Percentiles rank a stretch among this genome's conserved stretches.
Evolutionary conservation across 129 eudicot species (phyloP).

Genomic region (Flaveria sonorensis): DNA sequence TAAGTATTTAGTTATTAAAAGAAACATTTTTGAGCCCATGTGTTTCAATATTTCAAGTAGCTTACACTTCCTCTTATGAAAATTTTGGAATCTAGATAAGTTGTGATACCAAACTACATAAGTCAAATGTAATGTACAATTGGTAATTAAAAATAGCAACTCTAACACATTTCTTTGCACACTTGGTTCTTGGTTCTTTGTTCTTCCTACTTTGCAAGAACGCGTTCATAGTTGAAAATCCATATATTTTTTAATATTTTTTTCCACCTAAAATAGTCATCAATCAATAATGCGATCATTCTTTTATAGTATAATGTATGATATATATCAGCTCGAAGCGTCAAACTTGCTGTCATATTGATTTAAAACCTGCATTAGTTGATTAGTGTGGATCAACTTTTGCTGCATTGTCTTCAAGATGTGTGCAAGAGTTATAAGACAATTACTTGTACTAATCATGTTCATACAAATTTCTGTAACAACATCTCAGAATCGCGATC

Average conservation of each 20-base stretch:
- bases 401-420: conserved; percentile 14
- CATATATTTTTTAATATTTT: not conserved
- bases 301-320: not conserved
- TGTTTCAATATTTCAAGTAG: too few relatives aligned
- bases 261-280: not conserved
- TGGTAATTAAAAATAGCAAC: too few relatives aligned
- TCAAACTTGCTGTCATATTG: not conserved
- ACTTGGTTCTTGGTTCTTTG: not conserved
- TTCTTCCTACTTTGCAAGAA: not conserved
- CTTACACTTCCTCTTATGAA: too few relatives aligned
- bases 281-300: not conserved
- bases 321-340: not conserved
- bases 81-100: too few relatives aligned
- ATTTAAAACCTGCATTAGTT: not conserved
- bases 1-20: too few relatives aligned
- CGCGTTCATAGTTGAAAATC: not conserved
- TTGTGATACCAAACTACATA: too few relatives aligned
- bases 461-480: conserved; percentile 31
- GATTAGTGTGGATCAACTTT: not conserved
- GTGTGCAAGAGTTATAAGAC: conserved; percentile 5
- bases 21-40: too few relatives aligned
- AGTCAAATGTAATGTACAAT: too few relatives aligned
- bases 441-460: conserved; percentile 19
- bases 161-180: too few relatives aligned
- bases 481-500: conserved; percentile 32